Base-by-base conservation (phyloP, 352 stramenopile species). In the Globisporangium camurandrum region DNA sequence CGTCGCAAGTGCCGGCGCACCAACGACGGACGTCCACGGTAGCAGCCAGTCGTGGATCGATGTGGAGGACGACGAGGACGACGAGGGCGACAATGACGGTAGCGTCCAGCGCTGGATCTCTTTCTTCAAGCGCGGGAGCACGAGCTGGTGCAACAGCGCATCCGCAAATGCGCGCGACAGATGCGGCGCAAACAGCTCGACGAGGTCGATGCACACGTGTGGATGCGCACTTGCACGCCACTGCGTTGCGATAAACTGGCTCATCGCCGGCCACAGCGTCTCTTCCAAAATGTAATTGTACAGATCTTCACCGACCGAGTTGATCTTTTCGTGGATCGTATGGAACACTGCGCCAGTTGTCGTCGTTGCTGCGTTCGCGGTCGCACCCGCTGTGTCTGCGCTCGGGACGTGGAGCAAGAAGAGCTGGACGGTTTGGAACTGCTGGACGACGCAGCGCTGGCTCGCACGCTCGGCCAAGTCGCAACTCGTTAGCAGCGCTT, bases 201-300 rank as follows among this genome's bases (percentile, higher is more conserved):
- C 82, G 31, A 79, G 46, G 2, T 69, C 52, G 17, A 78, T 60
- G 34, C 71, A 88, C 2, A 57, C 60, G 9, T 28, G 47, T n/a
- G 69, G 62, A 17, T 64, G 52, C 0, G 43, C 48, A 45, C 71
- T 75, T 16, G 69, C 51, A 39, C 79, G 41, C 81, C 81, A 92
- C 23, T 79, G 66, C 27, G 81, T 67, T 39, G 75, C 87, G 7
- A 92, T 66, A 19, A 71, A 85, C 26, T 88, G 78, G 31, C 73
- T 66, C 47, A 82, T 65, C 14, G 69, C 64, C 19, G 75, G 75
- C 81, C 81, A 92, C 11, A 92, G 56, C 4, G 70, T 68, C 56
- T 90, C 75, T 50, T 92, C 81, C 28, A 92, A 52, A 4, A 92
- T 71, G 36, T 71, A 80, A 46, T 92, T 92, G 61, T 88, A 90